Percentiles rank a stretch among this genome's conserved stretches.
phyloP scores from a whole-genome alignment of 306 rosid genomes.

The Cucurbita ficifolia region DNA sequence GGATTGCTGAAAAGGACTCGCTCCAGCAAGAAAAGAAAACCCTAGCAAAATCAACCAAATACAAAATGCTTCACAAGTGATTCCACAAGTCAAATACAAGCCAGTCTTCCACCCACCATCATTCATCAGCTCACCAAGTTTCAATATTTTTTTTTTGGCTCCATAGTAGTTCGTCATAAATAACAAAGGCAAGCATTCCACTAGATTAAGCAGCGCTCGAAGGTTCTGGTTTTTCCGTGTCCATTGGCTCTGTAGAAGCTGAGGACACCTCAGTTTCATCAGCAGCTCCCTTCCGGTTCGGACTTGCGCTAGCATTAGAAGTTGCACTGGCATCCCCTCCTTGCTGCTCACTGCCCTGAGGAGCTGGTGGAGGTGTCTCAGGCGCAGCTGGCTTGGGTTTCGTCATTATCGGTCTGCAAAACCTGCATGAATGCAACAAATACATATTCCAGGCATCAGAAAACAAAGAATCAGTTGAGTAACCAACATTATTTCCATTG shows the following conservation, averaged over 20 bases:
- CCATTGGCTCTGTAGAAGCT: slow-evolving; percentile 27
- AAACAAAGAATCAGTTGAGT: no score
- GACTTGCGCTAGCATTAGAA: slow-evolving; percentile 4
- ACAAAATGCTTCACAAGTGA: slow-evolving; percentile 8
- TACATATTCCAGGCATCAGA: no score
- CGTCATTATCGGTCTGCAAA: slow-evolving; percentile 72
- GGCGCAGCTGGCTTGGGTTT: slow-evolving; percentile 73
- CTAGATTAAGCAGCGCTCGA: slow-evolving; percentile 28
- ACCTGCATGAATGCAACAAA: slow-evolving; percentile 14
- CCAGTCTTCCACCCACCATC: background rate
- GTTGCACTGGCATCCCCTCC: slow-evolving; percentile 22
- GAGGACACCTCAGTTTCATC: slow-evolving; percentile 33
- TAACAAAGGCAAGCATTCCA: background rate
- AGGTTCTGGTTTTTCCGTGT: slow-evolving; percentile 50
- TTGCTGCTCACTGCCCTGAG: slow-evolving; percentile 30
- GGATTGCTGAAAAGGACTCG: background rate
- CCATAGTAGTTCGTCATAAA: slow-evolving; percentile 1
- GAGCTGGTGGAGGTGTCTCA: slow-evolving; percentile 39
- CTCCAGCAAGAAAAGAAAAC: background rate
- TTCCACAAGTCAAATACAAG: slow-evolving; percentile 8
- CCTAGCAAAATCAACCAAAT: background rate
- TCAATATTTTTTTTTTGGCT: background rate
- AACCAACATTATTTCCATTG: no score
- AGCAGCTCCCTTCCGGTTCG: slow-evolving; percentile 21
- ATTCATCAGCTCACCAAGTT: background rate